Percentiles rank a stretch among this genome's conserved stretches.
Conservation (phyloP, 768 basidiomycete species). For the Hygrophoropsis aurantiaca region DNA sequence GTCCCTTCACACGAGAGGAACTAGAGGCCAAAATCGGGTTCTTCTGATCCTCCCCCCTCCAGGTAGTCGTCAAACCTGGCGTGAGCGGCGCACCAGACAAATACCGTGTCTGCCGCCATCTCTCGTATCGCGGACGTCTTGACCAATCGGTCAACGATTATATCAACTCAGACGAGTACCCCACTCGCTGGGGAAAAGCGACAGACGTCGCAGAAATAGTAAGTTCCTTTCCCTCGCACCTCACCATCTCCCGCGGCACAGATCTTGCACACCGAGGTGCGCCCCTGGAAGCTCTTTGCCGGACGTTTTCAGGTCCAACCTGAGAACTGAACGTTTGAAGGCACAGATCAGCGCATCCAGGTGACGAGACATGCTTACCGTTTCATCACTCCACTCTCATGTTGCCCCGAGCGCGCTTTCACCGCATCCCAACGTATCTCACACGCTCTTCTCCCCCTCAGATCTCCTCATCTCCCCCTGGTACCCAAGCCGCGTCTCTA, state of each 20-base stretch:
- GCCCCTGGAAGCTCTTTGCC: too few species aligned
- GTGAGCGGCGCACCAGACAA: slow-evolving; percentile 6
- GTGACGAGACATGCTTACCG: slow-evolving; percentile 13
- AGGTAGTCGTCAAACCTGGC: not conserved
- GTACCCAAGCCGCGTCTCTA: slow-evolving; percentile 19
- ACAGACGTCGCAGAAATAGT: not conserved
- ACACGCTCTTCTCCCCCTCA: slow-evolving; percentile 1
- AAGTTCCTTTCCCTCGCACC: not conserved
- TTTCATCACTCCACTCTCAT: not conserved
- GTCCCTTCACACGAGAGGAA: too few species aligned
- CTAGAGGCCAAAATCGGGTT: not conserved
- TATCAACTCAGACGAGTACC: not conserved
- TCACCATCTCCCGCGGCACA: slow-evolving; percentile 14
- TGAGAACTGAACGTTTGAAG: too few species aligned
- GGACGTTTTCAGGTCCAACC: too few species aligned
- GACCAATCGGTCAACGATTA: slow-evolving; percentile 9
- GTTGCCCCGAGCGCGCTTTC: not conserved
- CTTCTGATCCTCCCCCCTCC: not conserved
- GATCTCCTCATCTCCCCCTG: slow-evolving; percentile 18
- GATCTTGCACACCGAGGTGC: too few species aligned
- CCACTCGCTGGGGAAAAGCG: not conserved
- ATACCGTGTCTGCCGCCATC: slow-evolving; percentile 18
- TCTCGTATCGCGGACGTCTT: slow-evolving; percentile 11
- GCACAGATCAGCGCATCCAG: slow-evolving; percentile 7
- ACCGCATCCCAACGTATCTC: slow-evolving; percentile 6